Evolutionary conservation across 768 basidiomycete genomes (phyloP), one percentile per base, ranked within the genome.

Genomic region (Serendipita vermifera): DNA sequence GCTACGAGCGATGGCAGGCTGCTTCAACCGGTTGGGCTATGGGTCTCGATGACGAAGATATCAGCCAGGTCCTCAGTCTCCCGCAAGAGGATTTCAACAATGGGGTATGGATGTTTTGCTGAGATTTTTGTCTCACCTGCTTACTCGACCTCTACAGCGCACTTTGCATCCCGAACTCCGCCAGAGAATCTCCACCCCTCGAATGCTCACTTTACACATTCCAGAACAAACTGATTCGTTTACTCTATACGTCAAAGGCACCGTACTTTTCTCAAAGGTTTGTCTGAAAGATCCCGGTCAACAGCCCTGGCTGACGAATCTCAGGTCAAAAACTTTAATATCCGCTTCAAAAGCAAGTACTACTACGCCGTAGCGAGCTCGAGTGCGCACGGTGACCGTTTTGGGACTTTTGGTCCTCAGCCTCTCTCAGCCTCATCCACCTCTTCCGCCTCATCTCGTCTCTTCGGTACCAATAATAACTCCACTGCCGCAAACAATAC

Each of bases 21-120:
- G 76, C 75, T 58, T 77, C 78, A 31, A 85, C 84, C 61, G 81
- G 80, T 17, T 87, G 84, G 79, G 80, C 85, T 0, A 71, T 79
- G 58, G 75, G 74, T 57, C 68, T 87, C 7, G 86, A 87, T 59
- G 85, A 88, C 63, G 74, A 79, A 58, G 85, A 86, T 62, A 73
- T 88, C 17, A 79, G 80, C 20, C 85, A 87, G 58, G 66, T 85
- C 17, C 72, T 87, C 24, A 84, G 85, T 1, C 71, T 83, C 14
- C 74, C 78, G 38, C 74, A 73, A 5, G 77, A 79, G 33, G 72
- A 78, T 31, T 83, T 81, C 61, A 73, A 82, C 57, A 69, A 73
- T 61, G 83, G 83, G 55, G 83, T 83, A 63, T 61, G 78, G 64
- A 9, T 36, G 6, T 27, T 32, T 2, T 3, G 29, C 60, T 33